Percentiles rank a stretch among this genome's conserved stretches.
phyloP scores from a whole-genome alignment of 2,329 filamentous ascomycete species.

The Colletotrichum lini region DNA sequence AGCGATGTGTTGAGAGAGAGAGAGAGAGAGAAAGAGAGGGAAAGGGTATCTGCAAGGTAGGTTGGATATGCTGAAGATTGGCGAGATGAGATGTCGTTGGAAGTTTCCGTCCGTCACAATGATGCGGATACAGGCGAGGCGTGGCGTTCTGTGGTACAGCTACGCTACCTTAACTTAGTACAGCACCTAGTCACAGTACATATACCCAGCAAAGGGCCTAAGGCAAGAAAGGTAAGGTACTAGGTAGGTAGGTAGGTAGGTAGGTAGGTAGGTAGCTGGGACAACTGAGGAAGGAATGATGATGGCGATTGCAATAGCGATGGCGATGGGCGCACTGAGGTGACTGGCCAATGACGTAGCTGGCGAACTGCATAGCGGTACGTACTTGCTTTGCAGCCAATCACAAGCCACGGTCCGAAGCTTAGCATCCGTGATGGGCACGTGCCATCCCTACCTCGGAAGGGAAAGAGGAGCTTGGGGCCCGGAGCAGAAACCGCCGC shows the following conservation, averaged over 20 bases:
- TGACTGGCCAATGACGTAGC: conserved; percentile 33
- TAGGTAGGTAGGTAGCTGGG: too few relatives aligned
- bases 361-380: neutral
- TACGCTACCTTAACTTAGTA: too few relatives aligned
- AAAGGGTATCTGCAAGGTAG: too few relatives aligned
- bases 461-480: conserved; percentile 4
- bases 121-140: neutral
- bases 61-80: neutral
- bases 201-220: too few relatives aligned
- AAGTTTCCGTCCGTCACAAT: neutral
- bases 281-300: too few relatives aligned
- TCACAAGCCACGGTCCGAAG: neutral
- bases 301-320: too few relatives aligned
- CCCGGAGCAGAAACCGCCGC: neutral
- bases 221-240: too few relatives aligned
- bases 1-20: too few relatives aligned
- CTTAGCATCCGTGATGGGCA: neutral
- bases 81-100: conserved; percentile 13
- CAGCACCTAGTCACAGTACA: too few relatives aligned
- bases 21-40: too few relatives aligned
- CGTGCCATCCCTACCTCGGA: neutral
- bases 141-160: too few relatives aligned
- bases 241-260: too few relatives aligned
- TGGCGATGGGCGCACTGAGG: neutral
- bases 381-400: neutral